Evolutionary conservation across 805 yeast species (phyloP).

Genomic region (Yamadazyma takamatsuzukensis): DNA sequence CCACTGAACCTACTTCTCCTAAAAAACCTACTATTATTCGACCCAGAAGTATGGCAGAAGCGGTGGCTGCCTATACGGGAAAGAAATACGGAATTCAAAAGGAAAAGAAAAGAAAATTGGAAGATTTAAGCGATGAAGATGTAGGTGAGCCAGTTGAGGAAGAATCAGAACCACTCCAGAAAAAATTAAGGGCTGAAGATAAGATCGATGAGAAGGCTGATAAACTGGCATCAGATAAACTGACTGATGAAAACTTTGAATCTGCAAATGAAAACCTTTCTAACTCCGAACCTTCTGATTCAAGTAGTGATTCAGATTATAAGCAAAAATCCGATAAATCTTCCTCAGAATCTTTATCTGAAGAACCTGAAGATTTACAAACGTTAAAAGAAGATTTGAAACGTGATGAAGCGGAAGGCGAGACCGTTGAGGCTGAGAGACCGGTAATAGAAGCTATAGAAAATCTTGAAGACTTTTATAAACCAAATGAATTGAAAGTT

Average conservation of each 20-base stretch:
- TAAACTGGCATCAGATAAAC: conserved; percentile 10
- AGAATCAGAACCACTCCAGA: conserved; percentile 9
- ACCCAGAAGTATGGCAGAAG: conserved; percentile 54
- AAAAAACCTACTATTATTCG: conserved; percentile 16
- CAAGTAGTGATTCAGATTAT: conserved; percentile 8
- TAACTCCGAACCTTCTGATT: conserved; percentile 4
- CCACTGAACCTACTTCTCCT: neutral
- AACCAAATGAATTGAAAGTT: conserved; percentile 49
- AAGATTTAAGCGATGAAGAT: conserved; percentile 20
- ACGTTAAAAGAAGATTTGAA: conserved; percentile 17
- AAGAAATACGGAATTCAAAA: conserved; percentile 49
- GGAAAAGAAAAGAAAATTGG: conserved; percentile 23
- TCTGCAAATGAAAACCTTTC: conserved; percentile 9
- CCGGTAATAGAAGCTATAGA: conserved; percentile 12
- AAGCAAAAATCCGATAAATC: conserved; percentile 4
- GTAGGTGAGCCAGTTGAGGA: conserved; percentile 10
- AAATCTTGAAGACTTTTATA: conserved; percentile 39
- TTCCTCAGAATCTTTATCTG: conserved; percentile 11
- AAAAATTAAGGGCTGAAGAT: conserved; percentile 13
- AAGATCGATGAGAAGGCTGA: conserved; percentile 26
- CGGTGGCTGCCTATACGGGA: conserved; percentile 56
- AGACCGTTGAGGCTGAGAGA: conserved; percentile 2
- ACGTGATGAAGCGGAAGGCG: conserved; percentile 14
- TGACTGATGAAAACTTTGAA: conserved; percentile 7
- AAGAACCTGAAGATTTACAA: conserved; percentile 15